Percentiles rank a stretch among this genome's conserved stretches.
Conservation (phyloP, 208 protist genomes). For the Porcisia hertigi region DNA sequence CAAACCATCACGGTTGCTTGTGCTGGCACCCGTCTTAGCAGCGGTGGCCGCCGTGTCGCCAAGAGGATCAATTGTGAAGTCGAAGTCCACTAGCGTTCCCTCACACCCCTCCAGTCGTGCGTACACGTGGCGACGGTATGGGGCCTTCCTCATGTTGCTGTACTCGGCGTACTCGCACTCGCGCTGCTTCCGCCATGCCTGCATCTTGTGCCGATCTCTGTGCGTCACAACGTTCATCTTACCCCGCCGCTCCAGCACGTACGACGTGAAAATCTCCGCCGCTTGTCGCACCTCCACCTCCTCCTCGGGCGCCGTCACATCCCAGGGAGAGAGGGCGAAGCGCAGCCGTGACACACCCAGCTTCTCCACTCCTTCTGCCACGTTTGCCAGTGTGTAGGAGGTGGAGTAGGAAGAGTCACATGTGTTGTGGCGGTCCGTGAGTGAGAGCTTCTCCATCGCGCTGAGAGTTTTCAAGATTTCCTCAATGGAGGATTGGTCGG, state of each 20-base stretch:
- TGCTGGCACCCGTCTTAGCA: neutral
- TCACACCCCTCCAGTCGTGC: slow-evolving; percentile 87
- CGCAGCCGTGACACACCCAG: slow-evolving; percentile 60
- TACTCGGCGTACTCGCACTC: slow-evolving; percentile 81
- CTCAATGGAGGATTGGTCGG: slow-evolving; percentile 83
- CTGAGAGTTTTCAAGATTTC: slow-evolving; percentile 70
- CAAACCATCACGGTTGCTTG: neutral
- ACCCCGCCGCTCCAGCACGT: slow-evolving; percentile 80
- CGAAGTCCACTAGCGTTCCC: slow-evolving; percentile 82
- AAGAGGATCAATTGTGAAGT: slow-evolving; percentile 65
- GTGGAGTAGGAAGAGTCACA: slow-evolving; percentile 49
- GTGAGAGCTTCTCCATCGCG: slow-evolving; percentile 77
- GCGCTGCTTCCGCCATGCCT: slow-evolving; percentile 68
- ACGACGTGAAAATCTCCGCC: slow-evolving; percentile 80
- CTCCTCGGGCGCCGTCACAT: slow-evolving; percentile 80
- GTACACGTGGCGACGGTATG: slow-evolving; percentile 83
- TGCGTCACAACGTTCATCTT: slow-evolving; percentile 55
- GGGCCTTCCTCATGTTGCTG: slow-evolving; percentile 44
- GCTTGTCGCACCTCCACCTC: slow-evolving; percentile 70
- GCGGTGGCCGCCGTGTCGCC: slow-evolving; percentile 13
- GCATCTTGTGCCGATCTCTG: slow-evolving; percentile 57
- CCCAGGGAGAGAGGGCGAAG: slow-evolving; percentile 84
- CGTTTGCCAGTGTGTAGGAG: slow-evolving; percentile 74
- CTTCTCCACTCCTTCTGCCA: slow-evolving; percentile 60
- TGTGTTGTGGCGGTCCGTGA: slow-evolving; percentile 75